Conservation (phyloP, 208 protist species). For the Leishmania amazonensis region DNA sequence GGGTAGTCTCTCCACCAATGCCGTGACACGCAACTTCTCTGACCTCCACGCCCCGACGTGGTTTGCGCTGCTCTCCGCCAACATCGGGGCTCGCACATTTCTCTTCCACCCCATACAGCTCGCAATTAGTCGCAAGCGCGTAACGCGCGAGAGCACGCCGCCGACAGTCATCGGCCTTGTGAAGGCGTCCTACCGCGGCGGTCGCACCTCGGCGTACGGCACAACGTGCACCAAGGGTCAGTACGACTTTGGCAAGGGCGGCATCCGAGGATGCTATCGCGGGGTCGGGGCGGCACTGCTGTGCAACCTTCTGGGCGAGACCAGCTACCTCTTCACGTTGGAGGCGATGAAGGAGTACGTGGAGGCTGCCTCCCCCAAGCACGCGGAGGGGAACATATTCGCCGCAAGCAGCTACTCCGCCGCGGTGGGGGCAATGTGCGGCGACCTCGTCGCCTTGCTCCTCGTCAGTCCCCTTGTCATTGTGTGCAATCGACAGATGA, state of each 20-base stretch:
- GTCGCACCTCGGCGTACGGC: conserved; percentile 32
- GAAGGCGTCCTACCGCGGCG: conserved; percentile 56
- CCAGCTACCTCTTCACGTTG: conserved; percentile 73
- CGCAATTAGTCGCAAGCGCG: conserved; percentile 76
- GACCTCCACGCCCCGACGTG: conserved; percentile 85
- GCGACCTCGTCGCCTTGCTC: conserved; percentile 64
- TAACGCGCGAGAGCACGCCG: conserved; percentile 60
- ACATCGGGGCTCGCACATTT: conserved; percentile 68
- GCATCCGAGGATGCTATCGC: conserved; percentile 70
- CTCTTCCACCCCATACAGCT: conserved; percentile 83
- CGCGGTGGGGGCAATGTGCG: conserved; percentile 72
- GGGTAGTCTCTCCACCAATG: conserved; percentile 51
- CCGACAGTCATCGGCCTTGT: conserved; percentile 55
- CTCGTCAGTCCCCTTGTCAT: conserved; percentile 71
- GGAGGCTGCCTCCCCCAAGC: conserved; percentile 2
- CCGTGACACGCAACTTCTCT: conserved; percentile 75
- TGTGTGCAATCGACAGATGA: conserved; percentile 85
- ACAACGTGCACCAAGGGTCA: conserved; percentile 3
- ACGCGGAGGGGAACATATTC: conserved; percentile 3
- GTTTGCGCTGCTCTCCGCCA: conserved; percentile 64
- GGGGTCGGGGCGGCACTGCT: conserved; percentile 71
- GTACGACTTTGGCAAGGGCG: conserved; percentile 50
- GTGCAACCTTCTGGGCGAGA: conserved; percentile 77
- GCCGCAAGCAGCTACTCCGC: conserved; percentile 48
- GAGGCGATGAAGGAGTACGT: conserved; percentile 72